Evolutionary conservation across 140 eudicot genomes (phyloP).

Genomic region (Senecio squalidus): DNA sequence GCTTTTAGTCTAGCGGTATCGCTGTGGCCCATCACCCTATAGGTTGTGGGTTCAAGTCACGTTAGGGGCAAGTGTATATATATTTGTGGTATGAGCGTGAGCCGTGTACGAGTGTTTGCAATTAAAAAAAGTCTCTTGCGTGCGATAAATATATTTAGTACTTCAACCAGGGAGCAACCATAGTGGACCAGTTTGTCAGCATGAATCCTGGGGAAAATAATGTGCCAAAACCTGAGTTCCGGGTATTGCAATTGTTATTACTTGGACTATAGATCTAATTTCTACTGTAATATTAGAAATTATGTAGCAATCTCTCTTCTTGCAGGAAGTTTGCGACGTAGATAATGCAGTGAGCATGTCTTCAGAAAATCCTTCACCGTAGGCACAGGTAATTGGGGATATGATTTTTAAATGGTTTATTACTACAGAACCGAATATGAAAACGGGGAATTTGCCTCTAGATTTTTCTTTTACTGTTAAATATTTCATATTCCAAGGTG

Average conservation of each 20-base stretch:
- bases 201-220: slow-evolving; percentile 70
- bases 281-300: neutral
- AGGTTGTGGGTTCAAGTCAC: too few species aligned
- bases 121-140: too few species aligned
- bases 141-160: too few species aligned
- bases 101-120: too few species aligned
- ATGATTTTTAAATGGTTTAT: too few species aligned
- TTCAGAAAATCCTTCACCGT: slow-evolving; percentile 38
- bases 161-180: slow-evolving; percentile 98
- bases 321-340: slow-evolving; percentile 54
- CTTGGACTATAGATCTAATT: neutral
- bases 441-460: neutral
- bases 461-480: neutral
- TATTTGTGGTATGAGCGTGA: too few species aligned
- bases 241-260: slow-evolving; percentile 41
- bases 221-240: slow-evolving; percentile 43
- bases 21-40: too few species aligned
- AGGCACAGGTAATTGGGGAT: slow-evolving; percentile 49
- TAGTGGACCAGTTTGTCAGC: slow-evolving; percentile 86
- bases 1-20: too few species aligned
- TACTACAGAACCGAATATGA: neutral
- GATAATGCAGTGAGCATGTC: slow-evolving; percentile 47
- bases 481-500: neutral
- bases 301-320: slow-evolving; percentile 11
- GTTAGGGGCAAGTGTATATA: too few species aligned